Conservation (phyloP, 2,329 filamentous ascomycete species). For the Ceratocystis destructans region DNA sequence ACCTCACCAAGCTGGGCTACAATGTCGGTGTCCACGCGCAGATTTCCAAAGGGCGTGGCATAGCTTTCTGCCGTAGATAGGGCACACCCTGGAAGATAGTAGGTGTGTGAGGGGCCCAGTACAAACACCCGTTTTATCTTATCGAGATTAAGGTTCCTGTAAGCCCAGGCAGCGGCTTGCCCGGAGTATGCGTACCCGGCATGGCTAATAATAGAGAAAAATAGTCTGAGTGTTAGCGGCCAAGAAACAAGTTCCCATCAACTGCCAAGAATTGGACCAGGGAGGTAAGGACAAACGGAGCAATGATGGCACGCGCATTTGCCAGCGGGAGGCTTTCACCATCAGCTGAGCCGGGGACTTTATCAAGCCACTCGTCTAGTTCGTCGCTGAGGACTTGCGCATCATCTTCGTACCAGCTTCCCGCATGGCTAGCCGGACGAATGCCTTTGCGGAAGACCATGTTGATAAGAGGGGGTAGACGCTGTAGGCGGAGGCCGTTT, state of each 20-base stretch:
- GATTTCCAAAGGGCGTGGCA: constrained; percentile 58
- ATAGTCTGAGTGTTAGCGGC: background rate
- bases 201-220: constrained; percentile 44
- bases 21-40: constrained; percentile 48
- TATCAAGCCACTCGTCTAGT: constrained; percentile 60
- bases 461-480: background rate
- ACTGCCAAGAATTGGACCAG: background rate
- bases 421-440: constrained; percentile 58
- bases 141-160: constrained; percentile 72
- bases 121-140: constrained; percentile 79
- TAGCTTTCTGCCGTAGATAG: constrained; percentile 59
- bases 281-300: constrained; percentile 51
- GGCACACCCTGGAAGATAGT: constrained; percentile 63
- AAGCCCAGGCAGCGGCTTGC: constrained; percentile 84
- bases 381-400: constrained; percentile 46
- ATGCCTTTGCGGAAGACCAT: constrained; percentile 19
- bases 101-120: constrained; percentile 82
- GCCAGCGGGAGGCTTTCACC: constrained; percentile 50
- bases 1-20: constrained; percentile 35
- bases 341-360: constrained; percentile 53
- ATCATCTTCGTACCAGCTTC: constrained; percentile 69
- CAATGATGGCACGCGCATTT: constrained; percentile 74
- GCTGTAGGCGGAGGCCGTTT: background rate
- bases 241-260: background rate
- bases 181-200: constrained; percentile 91